Conservation (phyloP, 2,329 filamentous ascomycete genomes). For the Aspergillus puulaauensis region DNA sequence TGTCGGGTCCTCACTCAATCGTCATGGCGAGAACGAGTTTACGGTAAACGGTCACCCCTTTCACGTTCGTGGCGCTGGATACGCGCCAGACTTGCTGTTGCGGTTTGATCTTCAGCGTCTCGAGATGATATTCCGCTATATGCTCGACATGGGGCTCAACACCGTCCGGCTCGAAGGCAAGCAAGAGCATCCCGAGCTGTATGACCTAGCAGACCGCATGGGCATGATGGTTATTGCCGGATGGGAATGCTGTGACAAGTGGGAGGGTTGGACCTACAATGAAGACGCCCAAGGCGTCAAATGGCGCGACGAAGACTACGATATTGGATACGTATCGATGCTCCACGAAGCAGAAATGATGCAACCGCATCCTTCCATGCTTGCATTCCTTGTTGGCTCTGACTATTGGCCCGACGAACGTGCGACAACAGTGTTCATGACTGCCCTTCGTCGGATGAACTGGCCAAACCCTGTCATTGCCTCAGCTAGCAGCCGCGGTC, state of each 20-base stretch:
- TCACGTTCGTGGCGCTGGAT: slow-evolving; percentile 61
- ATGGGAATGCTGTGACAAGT: slow-evolving; percentile 69
- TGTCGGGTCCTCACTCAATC: slow-evolving; percentile 54
- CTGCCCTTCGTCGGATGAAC: slow-evolving; percentile 50
- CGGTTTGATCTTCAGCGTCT: slow-evolving; percentile 55
- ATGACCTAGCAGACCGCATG: slow-evolving; percentile 58
- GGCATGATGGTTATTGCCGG: slow-evolving; percentile 63
- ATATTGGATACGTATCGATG: slow-evolving; percentile 55
- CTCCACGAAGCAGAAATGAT: slow-evolving; percentile 60
- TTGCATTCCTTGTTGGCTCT: slow-evolving; percentile 60
- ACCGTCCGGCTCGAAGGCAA: slow-evolving; percentile 65
- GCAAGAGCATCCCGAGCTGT: slow-evolving; percentile 62
- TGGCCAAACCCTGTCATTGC: slow-evolving; percentile 60
- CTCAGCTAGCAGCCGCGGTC: slow-evolving; percentile 58
- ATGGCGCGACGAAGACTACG: slow-evolving; percentile 58
- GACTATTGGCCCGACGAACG: slow-evolving; percentile 63
- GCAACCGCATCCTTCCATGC: slow-evolving; percentile 59
- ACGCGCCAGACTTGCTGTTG: slow-evolving; percentile 62
- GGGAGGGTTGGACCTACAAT: slow-evolving; percentile 65
- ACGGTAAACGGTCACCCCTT: slow-evolving; percentile 58
- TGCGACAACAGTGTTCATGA: slow-evolving; percentile 55
- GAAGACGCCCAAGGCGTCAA: slow-evolving; percentile 47
- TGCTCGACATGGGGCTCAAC: slow-evolving; percentile 63
- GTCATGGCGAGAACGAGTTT: slow-evolving; percentile 56
- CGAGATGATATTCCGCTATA: slow-evolving; percentile 51